Percentiles rank a stretch among this genome's conserved stretches.
phyloP scores from a whole-genome alignment of 192 early-diverging fungal species.

The Allomyces javanicus region DNA sequence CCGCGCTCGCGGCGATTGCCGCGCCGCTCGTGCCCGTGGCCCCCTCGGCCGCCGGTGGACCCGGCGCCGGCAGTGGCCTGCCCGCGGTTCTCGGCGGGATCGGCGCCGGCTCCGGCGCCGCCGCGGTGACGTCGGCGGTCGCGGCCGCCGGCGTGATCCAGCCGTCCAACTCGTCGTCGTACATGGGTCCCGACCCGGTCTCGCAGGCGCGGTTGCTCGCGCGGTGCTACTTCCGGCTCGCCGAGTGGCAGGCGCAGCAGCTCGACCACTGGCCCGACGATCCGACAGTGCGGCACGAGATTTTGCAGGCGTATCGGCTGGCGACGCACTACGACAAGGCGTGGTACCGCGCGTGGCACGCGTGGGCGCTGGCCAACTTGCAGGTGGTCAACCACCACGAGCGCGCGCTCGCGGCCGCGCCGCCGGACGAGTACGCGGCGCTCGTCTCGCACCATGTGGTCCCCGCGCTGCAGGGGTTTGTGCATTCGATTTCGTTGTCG shows the following conservation, averaged over 20 bases:
- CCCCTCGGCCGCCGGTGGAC: background rate
- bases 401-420: constrained; percentile 27
- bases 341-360: constrained; percentile 96
- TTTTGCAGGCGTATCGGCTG: constrained; percentile 57
- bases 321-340: constrained; percentile 74
- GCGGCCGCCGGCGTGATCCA: too few relatives aligned
- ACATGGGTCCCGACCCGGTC: background rate
- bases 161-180: background rate
- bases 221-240: constrained; percentile 78
- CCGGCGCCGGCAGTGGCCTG: background rate
- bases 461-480: constrained; percentile 80
- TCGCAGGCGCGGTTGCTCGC: constrained; percentile 37
- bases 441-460: constrained; percentile 48
- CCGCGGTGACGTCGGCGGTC: too few relatives aligned
- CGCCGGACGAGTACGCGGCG: constrained; percentile 13
- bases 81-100: too few relatives aligned
- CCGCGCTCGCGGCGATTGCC: background rate
- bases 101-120: too few relatives aligned
- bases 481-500: constrained; percentile 78
- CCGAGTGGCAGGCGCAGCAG: constrained; percentile 71
- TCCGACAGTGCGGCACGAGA: constrained; percentile 90
- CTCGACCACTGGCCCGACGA: constrained; percentile 76
- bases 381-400: constrained; percentile 64
- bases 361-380: constrained; percentile 84
- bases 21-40: background rate